Conservation (phyloP, 768 basidiomycete genomes). For the Tephrocybe sp. region DNA sequence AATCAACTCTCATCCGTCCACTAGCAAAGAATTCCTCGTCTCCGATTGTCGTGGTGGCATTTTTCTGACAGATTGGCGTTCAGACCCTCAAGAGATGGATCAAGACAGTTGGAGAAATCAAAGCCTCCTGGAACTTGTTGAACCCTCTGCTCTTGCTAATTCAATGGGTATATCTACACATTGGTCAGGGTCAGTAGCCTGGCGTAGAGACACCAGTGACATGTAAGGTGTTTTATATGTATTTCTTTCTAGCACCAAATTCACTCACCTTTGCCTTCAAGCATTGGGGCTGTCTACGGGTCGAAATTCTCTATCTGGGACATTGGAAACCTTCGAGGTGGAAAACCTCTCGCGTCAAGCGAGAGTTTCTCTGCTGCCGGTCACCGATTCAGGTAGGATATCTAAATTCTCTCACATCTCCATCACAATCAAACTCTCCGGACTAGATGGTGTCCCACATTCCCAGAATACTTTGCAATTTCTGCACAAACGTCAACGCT, state of each 20-base stretch:
- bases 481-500: slow-evolving; percentile 54
- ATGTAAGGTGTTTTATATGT: slow-evolving; percentile 46
- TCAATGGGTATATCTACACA: slow-evolving; percentile 41
- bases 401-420: background rate
- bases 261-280: slow-evolving; percentile 23
- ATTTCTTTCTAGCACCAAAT: background rate
- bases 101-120: slow-evolving; percentile 58
- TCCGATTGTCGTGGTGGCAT: slow-evolving; percentile 72
- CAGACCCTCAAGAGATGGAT: slow-evolving; percentile 56
- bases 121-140: slow-evolving; percentile 68
- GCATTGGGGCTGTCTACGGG: slow-evolving; percentile 75
- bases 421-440: background rate
- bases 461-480: slow-evolving; percentile 76
- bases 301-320: slow-evolving; percentile 78
- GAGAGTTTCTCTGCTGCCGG: slow-evolving; percentile 66
- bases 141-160: slow-evolving; percentile 61
- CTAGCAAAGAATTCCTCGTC: slow-evolving; percentile 77
- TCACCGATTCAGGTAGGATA: slow-evolving; percentile 59
- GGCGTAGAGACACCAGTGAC: slow-evolving; percentile 68
- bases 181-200: slow-evolving; percentile 61
- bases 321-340: slow-evolving; percentile 65
- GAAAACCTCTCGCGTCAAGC: slow-evolving; percentile 65
- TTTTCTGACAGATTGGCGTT: slow-evolving; percentile 81
- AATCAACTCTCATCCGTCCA: slow-evolving; percentile 67
- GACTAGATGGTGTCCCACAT: slow-evolving; percentile 73